Evolutionary conservation across 805 yeast genomes (phyloP).

Genomic region (Maudiozyma barnettii): DNA sequence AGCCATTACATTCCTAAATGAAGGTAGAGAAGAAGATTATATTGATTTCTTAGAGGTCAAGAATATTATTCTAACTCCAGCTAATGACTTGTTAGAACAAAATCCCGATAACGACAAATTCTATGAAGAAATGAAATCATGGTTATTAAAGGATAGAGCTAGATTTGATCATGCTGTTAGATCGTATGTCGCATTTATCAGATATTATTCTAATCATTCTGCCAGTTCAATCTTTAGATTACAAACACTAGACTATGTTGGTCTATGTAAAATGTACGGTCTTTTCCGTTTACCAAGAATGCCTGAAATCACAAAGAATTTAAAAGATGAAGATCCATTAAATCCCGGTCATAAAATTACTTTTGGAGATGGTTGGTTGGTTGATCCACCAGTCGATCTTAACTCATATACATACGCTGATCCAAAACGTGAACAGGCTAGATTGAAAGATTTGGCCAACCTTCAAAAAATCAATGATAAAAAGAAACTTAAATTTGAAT

Average conservation of each 20-base stretch:
- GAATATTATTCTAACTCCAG: constrained; percentile 42
- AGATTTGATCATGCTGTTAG: constrained; percentile 73
- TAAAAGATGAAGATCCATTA: constrained; percentile 41
- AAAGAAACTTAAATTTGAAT: constrained; percentile 35
- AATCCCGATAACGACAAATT: constrained; percentile 12
- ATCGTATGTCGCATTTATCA: constrained; percentile 73
- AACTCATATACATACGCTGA: constrained; percentile 60
- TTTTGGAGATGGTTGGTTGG: constrained; percentile 61
- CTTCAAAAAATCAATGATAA: constrained; percentile 28
- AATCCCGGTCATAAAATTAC: constrained; percentile 20
- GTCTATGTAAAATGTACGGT: constrained; percentile 69
- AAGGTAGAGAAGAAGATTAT: constrained; percentile 73
- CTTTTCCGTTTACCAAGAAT: constrained; percentile 77
- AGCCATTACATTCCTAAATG: constrained; percentile 64
- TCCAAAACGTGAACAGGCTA: constrained; percentile 47
- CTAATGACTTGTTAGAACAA: neutral
- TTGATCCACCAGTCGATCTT: constrained; percentile 51
- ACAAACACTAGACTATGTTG: constrained; percentile 58
- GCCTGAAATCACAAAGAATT: constrained; percentile 70
- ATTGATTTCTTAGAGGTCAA: constrained; percentile 72
- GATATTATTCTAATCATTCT: constrained; percentile 78
- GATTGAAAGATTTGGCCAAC: constrained; percentile 51
- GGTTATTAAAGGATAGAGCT: constrained; percentile 65
- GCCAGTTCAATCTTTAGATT: constrained; percentile 83
- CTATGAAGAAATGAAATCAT: constrained; percentile 32